Conservation (phyloP, 805 yeast species). For the Saccharomycopsis fodiens region DNA sequence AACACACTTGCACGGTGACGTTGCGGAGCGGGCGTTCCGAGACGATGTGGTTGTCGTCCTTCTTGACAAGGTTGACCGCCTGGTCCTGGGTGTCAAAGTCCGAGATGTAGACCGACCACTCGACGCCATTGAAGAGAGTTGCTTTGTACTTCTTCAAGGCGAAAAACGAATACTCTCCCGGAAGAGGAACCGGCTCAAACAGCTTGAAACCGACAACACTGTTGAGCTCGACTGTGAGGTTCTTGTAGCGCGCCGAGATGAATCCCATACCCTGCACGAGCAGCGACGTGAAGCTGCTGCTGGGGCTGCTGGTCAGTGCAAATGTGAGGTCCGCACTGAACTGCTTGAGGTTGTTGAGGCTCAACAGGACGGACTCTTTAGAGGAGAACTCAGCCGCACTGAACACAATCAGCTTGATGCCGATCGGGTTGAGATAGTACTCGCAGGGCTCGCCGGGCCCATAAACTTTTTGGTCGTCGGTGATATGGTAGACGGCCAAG, state of each 20-base stretch:
- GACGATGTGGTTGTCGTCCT: slow-evolving; percentile 29
- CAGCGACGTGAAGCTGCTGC: slow-evolving; percentile 1
- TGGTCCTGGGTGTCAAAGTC: slow-evolving; percentile 23
- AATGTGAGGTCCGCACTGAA: slow-evolving; percentile 37
- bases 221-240: slow-evolving; percentile 37
- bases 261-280: slow-evolving; percentile 58
- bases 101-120: slow-evolving; percentile 48
- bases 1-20: slow-evolving; percentile 39
- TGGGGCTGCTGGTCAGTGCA: slow-evolving; percentile 30
- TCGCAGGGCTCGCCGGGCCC: slow-evolving; percentile 45
- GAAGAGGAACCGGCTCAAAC: slow-evolving; percentile 28
- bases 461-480: slow-evolving; percentile 50
- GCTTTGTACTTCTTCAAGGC: slow-evolving; percentile 41
- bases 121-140: slow-evolving; percentile 41
- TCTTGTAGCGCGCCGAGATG: slow-evolving; percentile 40
- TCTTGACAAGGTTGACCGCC: slow-evolving; percentile 28
- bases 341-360: slow-evolving; percentile 38
- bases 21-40: slow-evolving; percentile 40
- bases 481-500: slow-evolving; percentile 54
- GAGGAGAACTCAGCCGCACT: slow-evolving; percentile 35
- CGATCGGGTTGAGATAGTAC: slow-evolving; percentile 52
- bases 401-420: slow-evolving; percentile 44
- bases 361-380: slow-evolving; percentile 31
- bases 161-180: slow-evolving; percentile 33
- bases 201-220: slow-evolving; percentile 39